Evolutionary conservation across 1,284 basidiomycete species (phyloP), one percentile per base, ranked within the genome.

Genomic region (Butyriboletus appendiculatus): DNA sequence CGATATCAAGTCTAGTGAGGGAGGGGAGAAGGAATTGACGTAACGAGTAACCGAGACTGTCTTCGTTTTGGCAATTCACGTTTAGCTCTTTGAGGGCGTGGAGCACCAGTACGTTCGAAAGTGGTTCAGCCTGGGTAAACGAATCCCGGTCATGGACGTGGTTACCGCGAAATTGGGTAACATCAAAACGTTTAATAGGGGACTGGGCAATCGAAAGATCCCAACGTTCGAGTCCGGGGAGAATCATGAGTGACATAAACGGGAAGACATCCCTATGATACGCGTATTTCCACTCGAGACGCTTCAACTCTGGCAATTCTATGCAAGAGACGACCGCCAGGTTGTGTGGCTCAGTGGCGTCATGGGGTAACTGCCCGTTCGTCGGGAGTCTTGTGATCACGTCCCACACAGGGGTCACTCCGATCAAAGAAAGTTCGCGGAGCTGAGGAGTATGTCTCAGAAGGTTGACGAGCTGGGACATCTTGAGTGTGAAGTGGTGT

Each of bases 401-500:
- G 51, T 76, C 72, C 65, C 78, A 76, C 32, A 72, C 59, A 11
- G 78, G 76, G 12, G 73, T 69, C 14, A 76, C 76, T 53, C 76
- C 72, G 14, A 61, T 61, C 28, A 82, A 64, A 26, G 70, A 66
- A 47, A 82, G 66, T 34, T 76, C 71, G 58, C 76, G 72, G 11
- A 81, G 63, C 43, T 65, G 66, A 32, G 74, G 71, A 2, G 76
- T 73, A 20, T 70, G 65, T 39, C 60, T 63, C 41, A 80, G 61
- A 46, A 79, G 70, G 38, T 62, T 64, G 48, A 66, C 61, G 20
- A 79, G 67, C 30, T 70, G 58, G 8, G 74, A 76, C 62, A 78
- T 65, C 53, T 68, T 73, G 57, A 74, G 52, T 24, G 65, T 56
- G 54, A 67, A 64, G 39, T 60, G 55, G 32, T 65, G 57, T 34